Base-by-base conservation (phyloP, 2,329 filamentous ascomycete genomes). In the Colletotrichum sp. region DNA sequence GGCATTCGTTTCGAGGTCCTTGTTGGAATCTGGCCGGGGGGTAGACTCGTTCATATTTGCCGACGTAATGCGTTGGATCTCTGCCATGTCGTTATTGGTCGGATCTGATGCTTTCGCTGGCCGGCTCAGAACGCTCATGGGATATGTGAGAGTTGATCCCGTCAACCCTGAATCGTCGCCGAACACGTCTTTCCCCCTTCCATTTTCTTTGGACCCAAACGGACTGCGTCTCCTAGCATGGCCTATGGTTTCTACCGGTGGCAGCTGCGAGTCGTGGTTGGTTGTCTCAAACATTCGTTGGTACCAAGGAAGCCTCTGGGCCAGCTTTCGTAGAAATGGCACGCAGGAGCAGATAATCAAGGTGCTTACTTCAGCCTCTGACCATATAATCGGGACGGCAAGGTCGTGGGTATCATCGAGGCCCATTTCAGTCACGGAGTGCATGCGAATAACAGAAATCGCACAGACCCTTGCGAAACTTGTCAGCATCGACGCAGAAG, bases 341-440 rank as follows among this genome's bases (percentile, higher is more conserved):
- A 83, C 81, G 36, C 79, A 82, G 4, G 82, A 82, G 74, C 81
- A 83, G 9, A 82, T 74, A 2, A 84, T 77, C 3, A 84, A 78
- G 8, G 80, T 74, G 65, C 79, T 80, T 5, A 82, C 69, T 67
- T 84, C 80, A 8, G 80, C 79, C 76, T 81, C 77, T 4, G 82
- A 81, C 82, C 80, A 83, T 30, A 83, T 79, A 21, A 81, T 78
- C 3, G 81, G 79, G 6, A 81, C 73, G 3, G 74, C 69, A 15
- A 82, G 78, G n/a, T 81, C 72, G 36, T 79, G 78, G 5, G 78
- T 80, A 28, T 59, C 69, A 66, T 81, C 80, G 4, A 71, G n/a
- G 3, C 79, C 79, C 65, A 82, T 80, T 10, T 70, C 68, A 3
- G 73, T 78, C 9, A 80, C 78, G 55, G 72, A 79, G 7, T 78